Base-by-base conservation (phyloP, 805 yeast genomes). In the Saccharomyces mikatae region DNA sequence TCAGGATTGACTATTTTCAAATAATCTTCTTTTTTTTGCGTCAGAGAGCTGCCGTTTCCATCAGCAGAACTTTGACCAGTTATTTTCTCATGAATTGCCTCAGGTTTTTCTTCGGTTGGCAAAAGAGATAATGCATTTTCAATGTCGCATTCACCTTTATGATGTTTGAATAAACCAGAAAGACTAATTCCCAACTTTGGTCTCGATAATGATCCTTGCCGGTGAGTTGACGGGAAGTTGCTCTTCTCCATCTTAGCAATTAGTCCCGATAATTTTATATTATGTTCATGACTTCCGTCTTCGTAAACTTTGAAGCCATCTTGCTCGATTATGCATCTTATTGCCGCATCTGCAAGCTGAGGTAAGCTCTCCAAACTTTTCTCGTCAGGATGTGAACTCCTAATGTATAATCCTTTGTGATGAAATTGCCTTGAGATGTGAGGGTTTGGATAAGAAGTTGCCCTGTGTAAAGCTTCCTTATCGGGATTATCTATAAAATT, bases 251-350 rank as follows among this genome's bases (percentile, higher is more conserved):
- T 41, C 9, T 36, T 36, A 1, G 44, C 26, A 14, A 64, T 55
- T 21, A 64, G 36, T 2, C 67, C 62, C 2, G 62, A 53, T 6
- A 62, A 60, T 47, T 58, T 60, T 31, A 66, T 50, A 48, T 59
- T 55, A 50, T 66, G 70, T 52, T 60, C 65, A 55, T 66, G 70
- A 41, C 54, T 57, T 8, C 68, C 68, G 48, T 65, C 61, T 41
- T 63, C 66, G 50, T 50, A 64, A 4, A 66, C 57, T 41, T 56
- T 58, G 52, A 66, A 66, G 27, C 57, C 56, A 29, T 63, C 65
- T 4, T 59, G 58, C 31, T 61, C 60, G 50, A 60, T 48, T 14
- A 62, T 53, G 51, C 60, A 56, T 32, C 56, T 55, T 3, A 60
- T 41, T 17, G 58, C 61, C 24, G 52, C 46, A 30, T 57, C 62